A percentile compares a stretch with the other conserved stretches of the same genome.
Conservation (phyloP, 2,329 filamentous ascomycete genomes). For the Nemania serpens region DNA sequence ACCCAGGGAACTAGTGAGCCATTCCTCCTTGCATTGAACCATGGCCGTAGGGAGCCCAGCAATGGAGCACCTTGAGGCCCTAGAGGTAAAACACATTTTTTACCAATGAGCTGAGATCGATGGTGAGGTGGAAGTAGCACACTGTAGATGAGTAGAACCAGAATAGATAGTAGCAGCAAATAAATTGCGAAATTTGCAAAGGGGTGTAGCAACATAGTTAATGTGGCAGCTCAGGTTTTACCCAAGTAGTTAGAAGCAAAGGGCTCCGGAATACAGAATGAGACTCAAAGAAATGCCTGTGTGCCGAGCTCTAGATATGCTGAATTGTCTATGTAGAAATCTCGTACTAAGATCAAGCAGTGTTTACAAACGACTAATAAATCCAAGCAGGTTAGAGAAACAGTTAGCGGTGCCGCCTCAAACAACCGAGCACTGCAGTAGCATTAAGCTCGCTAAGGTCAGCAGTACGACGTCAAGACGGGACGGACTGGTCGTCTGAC, state of each 20-base stretch:
- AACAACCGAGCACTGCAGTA: background rate
- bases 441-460: background rate
- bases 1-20: conserved; percentile 9
- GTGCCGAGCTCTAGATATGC: background rate
- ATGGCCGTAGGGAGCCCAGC: conserved; percentile 20
- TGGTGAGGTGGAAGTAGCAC: conserved; percentile 11
- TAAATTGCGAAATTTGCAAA: background rate
- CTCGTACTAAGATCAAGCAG: background rate
- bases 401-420: background rate
- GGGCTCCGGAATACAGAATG: background rate
- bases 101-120: background rate
- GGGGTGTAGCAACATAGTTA: background rate
- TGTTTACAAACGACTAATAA: background rate
- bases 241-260: background rate
- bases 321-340: background rate
- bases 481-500: background rate
- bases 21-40: conserved; percentile 15
- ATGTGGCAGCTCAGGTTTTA: background rate
- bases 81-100: conserved; percentile 18
- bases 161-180: background rate
- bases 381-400: background rate
- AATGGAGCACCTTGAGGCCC: conserved; percentile 20
- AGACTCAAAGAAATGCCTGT: background rate
- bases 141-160: background rate
- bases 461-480: background rate